Percentiles rank a stretch among this genome's conserved stretches.
Evolutionary conservation across 2,329 filamentous ascomycete species (phyloP).

Genomic region (Trichoderma sp.): DNA sequence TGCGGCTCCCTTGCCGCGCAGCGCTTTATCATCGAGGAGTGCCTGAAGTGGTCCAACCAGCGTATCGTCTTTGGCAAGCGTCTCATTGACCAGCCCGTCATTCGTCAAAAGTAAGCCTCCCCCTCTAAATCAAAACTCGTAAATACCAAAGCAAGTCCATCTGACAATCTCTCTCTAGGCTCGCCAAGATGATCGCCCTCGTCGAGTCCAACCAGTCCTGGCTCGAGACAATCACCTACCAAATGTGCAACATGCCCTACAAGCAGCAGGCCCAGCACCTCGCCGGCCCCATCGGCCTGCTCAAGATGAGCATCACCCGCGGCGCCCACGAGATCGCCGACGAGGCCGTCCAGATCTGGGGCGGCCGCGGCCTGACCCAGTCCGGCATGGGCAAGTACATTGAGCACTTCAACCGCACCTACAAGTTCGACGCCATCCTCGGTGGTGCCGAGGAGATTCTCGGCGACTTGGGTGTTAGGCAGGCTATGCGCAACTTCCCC

Average conservation of each 20-base stretch:
- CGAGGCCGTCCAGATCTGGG: slow-evolving; percentile 83
- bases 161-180: slow-evolving; percentile 41
- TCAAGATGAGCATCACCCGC: slow-evolving; percentile 78
- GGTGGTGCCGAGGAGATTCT: slow-evolving; percentile 84
- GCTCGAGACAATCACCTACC: slow-evolving; percentile 82
- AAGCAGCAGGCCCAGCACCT: slow-evolving; percentile 72
- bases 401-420: slow-evolving; percentile 81
- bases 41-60: slow-evolving; percentile 86
- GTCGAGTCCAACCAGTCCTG: slow-evolving; percentile 82
- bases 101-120: slow-evolving; percentile 69
- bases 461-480: slow-evolving; percentile 77
- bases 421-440: slow-evolving; percentile 78
- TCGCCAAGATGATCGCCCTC: slow-evolving; percentile 84
- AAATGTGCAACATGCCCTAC: slow-evolving; percentile 86
- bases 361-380: slow-evolving; percentile 77
- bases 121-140: background rate
- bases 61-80: slow-evolving; percentile 81
- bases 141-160: background rate
- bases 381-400: slow-evolving; percentile 80
- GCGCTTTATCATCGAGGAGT: slow-evolving; percentile 76
- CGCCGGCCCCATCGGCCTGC: slow-evolving; percentile 76
- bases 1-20: slow-evolving; percentile 63
- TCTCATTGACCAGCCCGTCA: slow-evolving; percentile 79
- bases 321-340: slow-evolving; percentile 82
- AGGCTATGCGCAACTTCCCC: slow-evolving; percentile 82